Percentiles rank a stretch among this genome's conserved stretches.
Evolutionary conservation across 2,329 filamentous ascomycete genomes (phyloP).

Genomic region (Fonsecaea nubica): DNA sequence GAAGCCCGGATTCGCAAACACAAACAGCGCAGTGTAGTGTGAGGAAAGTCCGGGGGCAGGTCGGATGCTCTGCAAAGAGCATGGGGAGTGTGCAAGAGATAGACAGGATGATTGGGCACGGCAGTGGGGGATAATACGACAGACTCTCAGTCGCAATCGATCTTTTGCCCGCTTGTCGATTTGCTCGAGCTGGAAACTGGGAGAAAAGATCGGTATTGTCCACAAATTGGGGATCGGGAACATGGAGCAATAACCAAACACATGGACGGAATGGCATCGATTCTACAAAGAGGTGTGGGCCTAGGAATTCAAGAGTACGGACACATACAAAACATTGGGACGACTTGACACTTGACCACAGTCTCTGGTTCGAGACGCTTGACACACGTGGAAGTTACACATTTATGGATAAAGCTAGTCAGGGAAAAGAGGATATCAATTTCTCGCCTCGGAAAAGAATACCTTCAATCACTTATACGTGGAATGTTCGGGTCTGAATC

Average conservation of each 20-base stretch:
- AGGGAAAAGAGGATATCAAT: neutral
- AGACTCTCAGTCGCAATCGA: too few relatives aligned
- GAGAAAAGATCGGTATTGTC: too few relatives aligned
- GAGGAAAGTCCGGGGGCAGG: neutral
- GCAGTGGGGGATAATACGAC: too few relatives aligned
- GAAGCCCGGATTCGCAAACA: neutral
- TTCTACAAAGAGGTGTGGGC: neutral
- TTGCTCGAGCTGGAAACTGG: too few relatives aligned
- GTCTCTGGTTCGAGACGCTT: neutral
- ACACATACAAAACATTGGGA: neutral
- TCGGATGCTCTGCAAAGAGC: too few relatives aligned
- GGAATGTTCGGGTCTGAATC: neutral
- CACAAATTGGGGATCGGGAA: too few relatives aligned
- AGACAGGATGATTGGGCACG: too few relatives aligned
- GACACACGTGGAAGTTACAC: neutral
- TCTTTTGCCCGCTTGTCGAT: too few relatives aligned
- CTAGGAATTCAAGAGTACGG: neutral
- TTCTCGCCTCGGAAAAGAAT: constrained; percentile 1
- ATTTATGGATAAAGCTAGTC: neutral
- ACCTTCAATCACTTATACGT: neutral
- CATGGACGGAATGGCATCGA: too few relatives aligned
- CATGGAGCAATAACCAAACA: too few relatives aligned
- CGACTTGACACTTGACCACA: neutral
- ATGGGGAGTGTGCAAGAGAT: too few relatives aligned
- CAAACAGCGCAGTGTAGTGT: neutral